phyloP scores from a whole-genome alignment of 192 early-diverging fungal species.

The Powellomyces hirtus region DNA sequence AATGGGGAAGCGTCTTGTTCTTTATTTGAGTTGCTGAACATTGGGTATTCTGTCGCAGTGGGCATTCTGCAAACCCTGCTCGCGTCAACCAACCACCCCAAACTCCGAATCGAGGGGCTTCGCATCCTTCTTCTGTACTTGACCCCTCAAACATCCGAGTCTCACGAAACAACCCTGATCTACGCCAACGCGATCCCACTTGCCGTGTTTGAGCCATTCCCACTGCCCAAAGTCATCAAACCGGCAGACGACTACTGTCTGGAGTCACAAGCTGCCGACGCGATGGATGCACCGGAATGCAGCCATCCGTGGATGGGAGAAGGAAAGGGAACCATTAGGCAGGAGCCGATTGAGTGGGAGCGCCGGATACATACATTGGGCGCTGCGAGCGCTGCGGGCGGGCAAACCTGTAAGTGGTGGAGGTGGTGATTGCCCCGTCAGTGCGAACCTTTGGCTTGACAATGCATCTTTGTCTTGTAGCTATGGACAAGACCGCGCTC shows the following conservation, averaged over 20 bases:
- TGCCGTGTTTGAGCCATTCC: constrained; percentile 37
- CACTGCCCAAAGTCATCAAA: constrained; percentile 26
- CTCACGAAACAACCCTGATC: constrained; percentile 55
- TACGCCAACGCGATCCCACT: constrained; percentile 63
- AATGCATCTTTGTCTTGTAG: no score
- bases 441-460: no score
- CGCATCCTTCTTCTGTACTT: constrained; percentile 70
- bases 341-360: constrained; percentile 29
- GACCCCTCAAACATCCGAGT: constrained; percentile 59
- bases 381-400: constrained; percentile 43
- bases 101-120: constrained; percentile 70
- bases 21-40: neutral
- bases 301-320: constrained; percentile 23
- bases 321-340: constrained; percentile 24
- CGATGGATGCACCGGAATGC: neutral
- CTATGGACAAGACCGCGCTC: constrained; percentile 46
- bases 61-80: constrained; percentile 64
- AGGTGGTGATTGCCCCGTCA: no score
- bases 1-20: neutral
- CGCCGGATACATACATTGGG: constrained; percentile 9
- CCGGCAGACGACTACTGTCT: constrained; percentile 30
- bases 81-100: constrained; percentile 64
- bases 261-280: constrained; percentile 5
- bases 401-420: no score
- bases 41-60: constrained; percentile 43